phyloP scores from a whole-genome alignment of 805 yeast species.

The Barnettozyma californica region DNA sequence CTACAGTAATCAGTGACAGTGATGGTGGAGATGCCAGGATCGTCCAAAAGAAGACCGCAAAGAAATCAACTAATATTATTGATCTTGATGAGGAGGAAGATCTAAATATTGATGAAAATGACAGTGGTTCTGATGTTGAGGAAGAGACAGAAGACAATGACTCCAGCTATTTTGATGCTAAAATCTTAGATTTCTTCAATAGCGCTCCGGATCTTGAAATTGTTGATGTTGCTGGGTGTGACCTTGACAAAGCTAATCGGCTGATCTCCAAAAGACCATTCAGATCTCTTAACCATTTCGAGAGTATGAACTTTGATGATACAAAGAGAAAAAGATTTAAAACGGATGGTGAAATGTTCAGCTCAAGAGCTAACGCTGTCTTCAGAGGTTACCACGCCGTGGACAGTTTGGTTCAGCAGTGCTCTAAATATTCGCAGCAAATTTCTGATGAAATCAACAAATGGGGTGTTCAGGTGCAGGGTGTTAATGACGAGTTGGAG shows the following conservation, averaged over 20 bases:
- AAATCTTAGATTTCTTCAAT: slow-evolving; percentile 73
- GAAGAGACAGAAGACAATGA: slow-evolving; percentile 24
- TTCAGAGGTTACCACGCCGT: slow-evolving; percentile 90
- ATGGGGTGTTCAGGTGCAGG: slow-evolving; percentile 86
- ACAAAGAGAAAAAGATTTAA: slow-evolving; percentile 37
- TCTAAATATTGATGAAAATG: slow-evolving; percentile 37
- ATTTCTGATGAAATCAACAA: slow-evolving; percentile 67
- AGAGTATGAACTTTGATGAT: slow-evolving; percentile 45
- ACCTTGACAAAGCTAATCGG: slow-evolving; percentile 57
- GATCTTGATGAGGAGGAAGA: slow-evolving; percentile 32
- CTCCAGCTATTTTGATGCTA: slow-evolving; percentile 47
- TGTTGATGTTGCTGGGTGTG: slow-evolving; percentile 71
- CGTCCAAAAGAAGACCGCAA: not conserved
- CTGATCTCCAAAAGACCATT: slow-evolving; percentile 72
- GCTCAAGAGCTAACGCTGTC: slow-evolving; percentile 64
- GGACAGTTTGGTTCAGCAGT: slow-evolving; percentile 80
- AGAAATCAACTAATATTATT: slow-evolving; percentile 12
- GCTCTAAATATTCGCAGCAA: slow-evolving; percentile 68
- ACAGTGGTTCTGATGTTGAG: slow-evolving; percentile 43
- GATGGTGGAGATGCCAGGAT: slow-evolving; percentile 11
- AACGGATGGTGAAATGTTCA: slow-evolving; percentile 66
- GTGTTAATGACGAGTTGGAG: slow-evolving; percentile 59
- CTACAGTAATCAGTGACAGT: slow-evolving; percentile 19
- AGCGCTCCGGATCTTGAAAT: slow-evolving; percentile 70
- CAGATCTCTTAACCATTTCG: slow-evolving; percentile 49